These are phyloP conservation scores for Caryopteris hybrid DNA, from an alignment of 305 asterid species.

Conservation along the genomic window DNA sequence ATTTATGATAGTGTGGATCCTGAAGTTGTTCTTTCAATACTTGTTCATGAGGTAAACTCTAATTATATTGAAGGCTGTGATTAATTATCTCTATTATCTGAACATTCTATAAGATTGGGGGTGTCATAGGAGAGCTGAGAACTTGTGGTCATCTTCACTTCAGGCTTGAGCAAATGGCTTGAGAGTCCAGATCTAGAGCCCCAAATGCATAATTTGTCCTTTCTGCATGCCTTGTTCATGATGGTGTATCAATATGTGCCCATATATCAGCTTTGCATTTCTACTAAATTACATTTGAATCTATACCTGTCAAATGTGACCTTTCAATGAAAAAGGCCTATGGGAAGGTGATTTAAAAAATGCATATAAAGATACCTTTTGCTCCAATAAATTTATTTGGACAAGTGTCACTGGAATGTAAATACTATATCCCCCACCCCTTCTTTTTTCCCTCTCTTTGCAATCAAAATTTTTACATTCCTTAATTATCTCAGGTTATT, in stretches of 20 bases:
- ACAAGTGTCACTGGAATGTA: neutral
- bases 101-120: constrained; percentile 4
- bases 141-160: constrained; percentile 14
- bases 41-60: constrained; percentile 78
- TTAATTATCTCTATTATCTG: constrained; percentile 1
- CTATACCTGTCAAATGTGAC: neutral
- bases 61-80: constrained; percentile 11
- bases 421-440: neutral
- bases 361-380: neutral
- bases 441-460: neutral
- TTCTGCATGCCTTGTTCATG: neutral
- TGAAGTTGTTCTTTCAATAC: constrained; percentile 86
- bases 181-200: constrained; percentile 10
- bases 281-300: neutral
- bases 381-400: neutral
- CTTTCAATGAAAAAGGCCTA: neutral
- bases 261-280: neutral
- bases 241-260: neutral
- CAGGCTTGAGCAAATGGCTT: constrained; percentile 5
- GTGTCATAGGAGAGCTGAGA: constrained; percentile 13
- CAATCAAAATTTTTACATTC: constrained; percentile 2
- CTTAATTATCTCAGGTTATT: constrained; percentile 58
- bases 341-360: no score
- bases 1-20: constrained; percentile 88
- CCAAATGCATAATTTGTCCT: constrained; percentile 8